Evolutionary conservation across 345 rosid genomes (phyloP), one percentile per base, ranked within the genome.

Genomic region (Geranium brycei): DNA sequence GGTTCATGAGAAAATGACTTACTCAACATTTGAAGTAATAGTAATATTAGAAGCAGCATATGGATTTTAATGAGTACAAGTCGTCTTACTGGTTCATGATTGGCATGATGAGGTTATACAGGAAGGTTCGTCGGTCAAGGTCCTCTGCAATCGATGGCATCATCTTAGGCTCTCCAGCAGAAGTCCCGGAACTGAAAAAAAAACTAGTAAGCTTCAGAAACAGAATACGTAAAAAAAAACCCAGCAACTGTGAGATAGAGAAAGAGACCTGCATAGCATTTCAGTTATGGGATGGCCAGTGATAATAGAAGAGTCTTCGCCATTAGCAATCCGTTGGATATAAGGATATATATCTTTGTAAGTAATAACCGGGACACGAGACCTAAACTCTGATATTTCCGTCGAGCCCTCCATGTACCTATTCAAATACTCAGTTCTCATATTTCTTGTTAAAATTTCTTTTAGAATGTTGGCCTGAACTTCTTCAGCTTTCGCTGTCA

Each of bases 61-160:
- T 4, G 41, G 19, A 47, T 41, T 16, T 3, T n/a, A 47, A 7
- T 35, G 40, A n/a, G 58, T 59, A 51, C 17, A 19, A 62, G 55
- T 63, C 65, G 62, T 19, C 40, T 70, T 69, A 85, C 91, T 73
- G 82, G 81, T 71, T 85, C 73, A 83, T 71, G 55, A 85, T 83
- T 47, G 91, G 87, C 87, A 75, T 81, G 76, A 82, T 79, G 71
- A 85, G 91, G 64, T 85, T 83, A 68, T 85, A 85, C 31, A 85
- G 66, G 60, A 83, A 85, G 58, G 91, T 85, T 19, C 87, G 79
- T 11, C 91, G 84, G 58, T 82, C 84, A 60, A 83, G 80, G 65
- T 83, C 87, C 69, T 79, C 91, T 38, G 76, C 86, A 61, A 83
- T 83, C 0, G 91, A 79, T 17, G 91, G 91, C 79, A 72, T 78